Evolutionary conservation across 805 yeast genomes (phyloP).

Genomic region (Pichia cephalocereana): DNA sequence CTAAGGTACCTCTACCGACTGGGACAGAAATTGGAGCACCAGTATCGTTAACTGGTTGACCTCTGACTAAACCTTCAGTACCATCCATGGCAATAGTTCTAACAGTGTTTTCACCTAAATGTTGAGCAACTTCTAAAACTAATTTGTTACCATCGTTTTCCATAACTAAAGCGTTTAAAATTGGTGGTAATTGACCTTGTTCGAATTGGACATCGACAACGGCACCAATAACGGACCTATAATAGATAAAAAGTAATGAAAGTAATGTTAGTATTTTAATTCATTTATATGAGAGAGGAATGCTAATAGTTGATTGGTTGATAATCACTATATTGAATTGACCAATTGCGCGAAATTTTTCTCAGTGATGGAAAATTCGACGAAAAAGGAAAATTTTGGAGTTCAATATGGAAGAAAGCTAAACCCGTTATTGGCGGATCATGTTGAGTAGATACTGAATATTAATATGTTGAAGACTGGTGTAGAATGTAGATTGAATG

Average conservation of each 20-base stretch:
- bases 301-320: too few species aligned
- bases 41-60: slow-evolving; percentile 83
- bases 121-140: slow-evolving; percentile 98
- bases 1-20: slow-evolving; percentile 98
- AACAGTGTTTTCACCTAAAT: slow-evolving; percentile 99
- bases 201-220: slow-evolving; percentile 98
- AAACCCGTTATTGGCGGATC: too few species aligned
- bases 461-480: too few species aligned
- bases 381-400: too few species aligned
- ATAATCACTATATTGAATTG: too few species aligned
- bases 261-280: slow-evolving; percentile 16
- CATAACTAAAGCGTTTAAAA: slow-evolving; percentile 92
- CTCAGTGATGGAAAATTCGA: too few species aligned
- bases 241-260: neutral
- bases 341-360: too few species aligned
- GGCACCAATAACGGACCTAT: slow-evolving; percentile 97
- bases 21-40: slow-evolving; percentile 99
- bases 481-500: too few species aligned
- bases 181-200: slow-evolving; percentile 94
- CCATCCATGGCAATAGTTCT: slow-evolving; percentile 99
- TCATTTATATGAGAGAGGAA: too few species aligned
- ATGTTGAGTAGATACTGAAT: too few species aligned
- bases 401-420: too few species aligned
- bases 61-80: slow-evolving; percentile 99
- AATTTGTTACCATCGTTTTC: slow-evolving; percentile 61